Percentiles rank a stretch among this genome's conserved stretches.
phyloP scores from a whole-genome alignment of 1,284 basidiomycete species.

The Porphyrellus sp. region DNA sequence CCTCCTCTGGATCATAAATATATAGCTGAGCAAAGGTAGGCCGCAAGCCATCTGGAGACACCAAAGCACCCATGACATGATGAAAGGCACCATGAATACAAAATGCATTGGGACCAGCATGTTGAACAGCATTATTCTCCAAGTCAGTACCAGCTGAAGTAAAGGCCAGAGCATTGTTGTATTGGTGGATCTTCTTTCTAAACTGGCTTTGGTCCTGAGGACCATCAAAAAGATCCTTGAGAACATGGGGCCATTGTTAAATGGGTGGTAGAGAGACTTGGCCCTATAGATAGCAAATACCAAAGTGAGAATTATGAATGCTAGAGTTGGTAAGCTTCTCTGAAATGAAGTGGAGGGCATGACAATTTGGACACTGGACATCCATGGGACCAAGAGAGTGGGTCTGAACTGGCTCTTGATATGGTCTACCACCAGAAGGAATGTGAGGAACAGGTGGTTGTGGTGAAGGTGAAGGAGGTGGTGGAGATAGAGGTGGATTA shows the following conservation, averaged over 20 bases:
- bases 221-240: slow-evolving; percentile 17
- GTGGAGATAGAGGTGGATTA: neutral
- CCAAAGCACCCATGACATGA: slow-evolving; percentile 36
- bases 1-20: slow-evolving; percentile 36
- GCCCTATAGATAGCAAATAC: slow-evolving; percentile 29
- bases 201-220: slow-evolving; percentile 19
- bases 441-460: neutral
- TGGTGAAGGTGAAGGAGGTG: neutral
- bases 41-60: slow-evolving; percentile 19
- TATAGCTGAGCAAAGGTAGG: slow-evolving; percentile 41
- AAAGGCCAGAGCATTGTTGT: slow-evolving; percentile 41
- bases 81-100: slow-evolving; percentile 38
- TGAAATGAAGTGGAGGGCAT: slow-evolving; percentile 21
- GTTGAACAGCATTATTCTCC: slow-evolving; percentile 31
- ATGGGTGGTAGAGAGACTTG: slow-evolving; percentile 23
- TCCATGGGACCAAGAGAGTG: slow-evolving; percentile 22
- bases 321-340: slow-evolving; percentile 18
- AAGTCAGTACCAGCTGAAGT: slow-evolving; percentile 38
- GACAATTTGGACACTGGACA: slow-evolving; percentile 22
- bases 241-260: slow-evolving; percentile 14
- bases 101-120: slow-evolving; percentile 36
- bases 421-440: slow-evolving; percentile 5
- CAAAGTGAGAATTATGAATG: slow-evolving; percentile 14
- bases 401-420: neutral
- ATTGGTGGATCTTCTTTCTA: slow-evolving; percentile 33